Evolutionary conservation across 2,329 filamentous ascomycete species (phyloP), one percentile per base, ranked within the genome.

Genomic region (Mariannaea elegans): DNA sequence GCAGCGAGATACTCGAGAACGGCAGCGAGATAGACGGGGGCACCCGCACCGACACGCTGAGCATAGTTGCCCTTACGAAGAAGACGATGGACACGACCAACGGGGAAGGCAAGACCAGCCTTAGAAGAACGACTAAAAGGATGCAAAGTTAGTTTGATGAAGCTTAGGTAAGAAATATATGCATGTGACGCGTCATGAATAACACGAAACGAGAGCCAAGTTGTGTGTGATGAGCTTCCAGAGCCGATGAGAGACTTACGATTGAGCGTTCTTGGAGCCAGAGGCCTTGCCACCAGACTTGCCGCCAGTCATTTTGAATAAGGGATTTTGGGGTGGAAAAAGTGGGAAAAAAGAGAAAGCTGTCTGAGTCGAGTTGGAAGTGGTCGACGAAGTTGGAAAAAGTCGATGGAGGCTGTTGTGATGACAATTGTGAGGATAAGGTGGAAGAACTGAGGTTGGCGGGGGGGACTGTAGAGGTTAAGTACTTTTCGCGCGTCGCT

Each of bases 201-300:
- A 39, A 14, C 44, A 31, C 34, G 16, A 34, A 36, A 61, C 60
- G 63, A 49, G n/a, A n/a, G n/a, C 39, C 23, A 16, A 13, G 12
- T 38, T 38, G 50, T 59, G 41, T 56, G 63, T 52, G 50, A 16
- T 34, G 23, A 13, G 6, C 7, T 21, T 27, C 6, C 14, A 38
- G 19, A 8, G 14, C 31, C 14, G 9, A 23, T 31, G n/a, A 19
- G 36, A 12, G 19, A 66, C 94, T 89, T 85, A 98, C 95, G 94
- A 97, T 87, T 98, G 95, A 77, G 95, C 92, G 87, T 91, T 97
- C 93, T 99, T 99, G 86, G 91, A 90, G 85, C 94, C 93, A 85
- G 91, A 94, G 86, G 94, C 94, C 91, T 98, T 98, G 90, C 95
- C 95, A 83, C 95, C 95, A 85, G 94, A 97, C 86, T 99, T 99